A percentile compares a stretch with the other conserved stretches of the same genome.
Conservation (phyloP, 306 rosid genomes). For the Rosa rugosa region DNA sequence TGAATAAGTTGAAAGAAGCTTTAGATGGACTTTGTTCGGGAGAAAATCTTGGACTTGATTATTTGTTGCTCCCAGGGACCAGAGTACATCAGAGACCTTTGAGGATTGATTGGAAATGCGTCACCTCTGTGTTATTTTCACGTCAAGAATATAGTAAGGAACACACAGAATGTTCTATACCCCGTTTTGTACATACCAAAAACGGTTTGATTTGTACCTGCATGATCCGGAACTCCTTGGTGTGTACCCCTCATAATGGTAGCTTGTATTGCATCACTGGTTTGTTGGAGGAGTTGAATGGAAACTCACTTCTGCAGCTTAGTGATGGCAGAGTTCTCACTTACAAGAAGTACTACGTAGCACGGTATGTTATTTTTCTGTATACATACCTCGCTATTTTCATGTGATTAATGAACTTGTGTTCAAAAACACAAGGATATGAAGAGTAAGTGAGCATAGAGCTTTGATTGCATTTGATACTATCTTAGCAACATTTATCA, state of each 20-base stretch:
- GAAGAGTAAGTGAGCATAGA: background rate
- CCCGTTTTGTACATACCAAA: conserved; percentile 32
- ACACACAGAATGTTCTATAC: conserved; percentile 25
- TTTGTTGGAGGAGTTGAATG: conserved; percentile 41
- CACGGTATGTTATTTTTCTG: conserved; percentile 40
- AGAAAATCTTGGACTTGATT: conserved; percentile 56
- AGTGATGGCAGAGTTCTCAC: conserved; percentile 42
- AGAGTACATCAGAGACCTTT: conserved; percentile 1
- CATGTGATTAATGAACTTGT: background rate
- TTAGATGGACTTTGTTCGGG: conserved; percentile 24
- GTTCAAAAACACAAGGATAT: background rate
- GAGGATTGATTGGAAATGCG: conserved; percentile 57
- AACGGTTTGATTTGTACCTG: conserved; percentile 55
- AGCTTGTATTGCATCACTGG: conserved; percentile 50
- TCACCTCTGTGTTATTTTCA: conserved; percentile 44
- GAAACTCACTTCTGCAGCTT: conserved; percentile 48
- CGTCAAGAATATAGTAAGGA: conserved; percentile 4
- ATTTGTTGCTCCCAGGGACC: conserved; percentile 71
- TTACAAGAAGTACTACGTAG: conserved; percentile 53
- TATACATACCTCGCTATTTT: background rate
- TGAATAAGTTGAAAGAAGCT: conserved; percentile 28
- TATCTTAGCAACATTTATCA: background rate
- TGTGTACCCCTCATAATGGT: conserved; percentile 69
- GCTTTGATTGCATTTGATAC: background rate
- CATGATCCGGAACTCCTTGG: conserved; percentile 53